Base-by-base conservation (phyloP, 805 yeast genomes). In the Isabelozyma pseudorhagii region DNA sequence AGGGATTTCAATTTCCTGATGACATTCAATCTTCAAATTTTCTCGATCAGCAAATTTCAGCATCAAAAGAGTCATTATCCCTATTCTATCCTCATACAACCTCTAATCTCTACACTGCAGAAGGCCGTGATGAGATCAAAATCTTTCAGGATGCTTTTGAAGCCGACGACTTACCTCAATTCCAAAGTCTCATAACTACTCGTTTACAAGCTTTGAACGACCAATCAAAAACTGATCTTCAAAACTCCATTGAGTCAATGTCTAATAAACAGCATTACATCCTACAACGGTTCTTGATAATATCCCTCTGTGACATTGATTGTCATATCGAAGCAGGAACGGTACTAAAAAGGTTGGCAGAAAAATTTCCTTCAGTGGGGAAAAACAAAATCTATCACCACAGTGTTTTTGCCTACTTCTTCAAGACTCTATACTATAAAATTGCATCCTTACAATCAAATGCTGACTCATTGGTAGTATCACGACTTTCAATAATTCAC, bases 151-250 rank as follows among this genome's bases (percentile, higher is more conserved):
- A 31, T 31, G 36, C 36, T 13, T 31, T 73, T 7, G 46, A 47
- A 5, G 51, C 59, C 2, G 55, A 51, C 8, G 78, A 73, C 50
- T 54, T 73, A 18, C 77, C 78, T 0, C 38, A 50, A 6, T 73
- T 72, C 52, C 47, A 53, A 11, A 40, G 28, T 3, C 50, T 69
- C 8, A 9, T 31, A 31, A 31, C 36, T 2, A 6, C 36, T 8
- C 36, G n/a, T 31, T 13, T 31, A 9, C 36, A 31, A 31, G n/a
- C n/a, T 8, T 10, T 31, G 38, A 45, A 38, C 48, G 14, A 51
- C 58, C 14, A 48, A 63, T 15, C 54, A 60, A 27, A 50, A 55
- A 5, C 45, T 45, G 8, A 29, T 25, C 18, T 43, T 31, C 36
- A 31, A 31, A 31, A 8, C 36, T 31, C 36, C 36, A 31, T 31